Conservation (phyloP, 2,329 filamentous ascomycete species). For the Paramyrothecium sp. region DNA sequence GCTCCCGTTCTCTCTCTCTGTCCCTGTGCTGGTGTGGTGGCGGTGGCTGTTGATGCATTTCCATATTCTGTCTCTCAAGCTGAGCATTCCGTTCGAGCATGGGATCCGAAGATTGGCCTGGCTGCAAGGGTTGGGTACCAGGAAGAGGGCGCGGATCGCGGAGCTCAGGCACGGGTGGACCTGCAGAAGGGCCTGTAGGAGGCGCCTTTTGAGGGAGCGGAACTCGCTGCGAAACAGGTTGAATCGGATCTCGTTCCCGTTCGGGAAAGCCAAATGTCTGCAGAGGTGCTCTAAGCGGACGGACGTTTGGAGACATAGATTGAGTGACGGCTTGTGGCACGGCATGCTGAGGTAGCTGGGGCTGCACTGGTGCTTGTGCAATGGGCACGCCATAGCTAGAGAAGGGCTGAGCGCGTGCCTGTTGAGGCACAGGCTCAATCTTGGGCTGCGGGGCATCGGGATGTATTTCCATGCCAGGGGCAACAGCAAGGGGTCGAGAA, state of each 20-base stretch:
- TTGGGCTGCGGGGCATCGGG: conserved; percentile 46
- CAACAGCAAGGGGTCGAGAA: conserved; percentile 45
- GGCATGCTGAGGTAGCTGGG: conserved; percentile 34
- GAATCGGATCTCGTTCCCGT: conserved; percentile 33
- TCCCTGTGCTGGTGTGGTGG: conserved; percentile 9
- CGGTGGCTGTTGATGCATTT: conserved; percentile 23
- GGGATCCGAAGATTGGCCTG: conserved; percentile 26
- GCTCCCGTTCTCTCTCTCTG: conserved; percentile 13
- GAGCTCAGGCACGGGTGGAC: conserved; percentile 28
- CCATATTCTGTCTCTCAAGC: conserved; percentile 29
- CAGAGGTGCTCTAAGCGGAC: conserved; percentile 41
- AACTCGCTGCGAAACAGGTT: conserved; percentile 32
- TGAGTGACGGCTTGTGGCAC: conserved; percentile 36
- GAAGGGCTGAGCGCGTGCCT: conserved; percentile 35
- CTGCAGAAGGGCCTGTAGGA: conserved; percentile 22
- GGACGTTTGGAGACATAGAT: conserved; percentile 44
- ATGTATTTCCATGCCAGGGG: conserved; percentile 40
- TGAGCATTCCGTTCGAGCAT: conserved; percentile 28
- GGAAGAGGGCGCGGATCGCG: conserved; percentile 31
- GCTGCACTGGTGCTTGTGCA: conserved; percentile 38
- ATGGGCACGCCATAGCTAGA: conserved; percentile 45
- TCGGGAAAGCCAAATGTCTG: conserved; percentile 44
- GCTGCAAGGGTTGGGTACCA: conserved; percentile 31
- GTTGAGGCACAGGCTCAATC: conserved; percentile 35
- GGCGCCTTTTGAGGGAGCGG: conserved; percentile 38